These are phyloP conservation scores for Arachis stenosperma DNA, from an alignment of 306 rosid species.

Conservation along the genomic window DNA sequence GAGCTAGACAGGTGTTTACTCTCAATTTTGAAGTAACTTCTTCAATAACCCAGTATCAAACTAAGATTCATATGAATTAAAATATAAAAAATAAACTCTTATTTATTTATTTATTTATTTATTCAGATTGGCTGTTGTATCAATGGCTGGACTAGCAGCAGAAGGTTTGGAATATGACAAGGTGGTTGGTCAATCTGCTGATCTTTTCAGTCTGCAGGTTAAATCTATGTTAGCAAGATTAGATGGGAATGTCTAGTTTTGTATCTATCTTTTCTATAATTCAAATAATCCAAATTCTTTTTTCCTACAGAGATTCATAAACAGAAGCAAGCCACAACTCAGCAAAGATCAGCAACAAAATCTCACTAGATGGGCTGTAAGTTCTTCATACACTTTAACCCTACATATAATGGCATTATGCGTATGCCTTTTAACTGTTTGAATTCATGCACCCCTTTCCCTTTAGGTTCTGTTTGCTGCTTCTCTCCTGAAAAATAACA, in stretches of 20 bases:
- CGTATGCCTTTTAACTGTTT: slow-evolving; percentile 23
- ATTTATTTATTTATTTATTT: too few relatives aligned
- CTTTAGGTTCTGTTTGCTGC: slow-evolving; percentile 83
- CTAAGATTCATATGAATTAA: background rate
- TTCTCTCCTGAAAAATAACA: slow-evolving; percentile 80
- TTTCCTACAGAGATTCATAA: slow-evolving; percentile 68
- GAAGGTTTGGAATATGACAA: slow-evolving; percentile 91
- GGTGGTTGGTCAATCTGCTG: slow-evolving; percentile 88
- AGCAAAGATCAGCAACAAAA: slow-evolving; percentile 96
- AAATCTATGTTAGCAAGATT: slow-evolving; percentile 9
- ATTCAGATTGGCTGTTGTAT: slow-evolving; percentile 80
- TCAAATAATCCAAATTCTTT: background rate
- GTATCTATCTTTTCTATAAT: background rate
- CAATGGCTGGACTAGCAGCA: slow-evolving; percentile 95
- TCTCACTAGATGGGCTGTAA: slow-evolving; percentile 98
- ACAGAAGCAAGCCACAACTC: slow-evolving; percentile 86
- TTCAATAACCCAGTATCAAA: slow-evolving; percentile 22
- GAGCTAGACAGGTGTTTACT: slow-evolving; percentile 73
- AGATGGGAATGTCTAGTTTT: background rate
- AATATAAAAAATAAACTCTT: too few relatives aligned
- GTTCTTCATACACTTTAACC: slow-evolving; percentile 38
- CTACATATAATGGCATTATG: slow-evolving; percentile 2
- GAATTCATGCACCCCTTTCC: slow-evolving; percentile 7
- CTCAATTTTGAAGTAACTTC: background rate
- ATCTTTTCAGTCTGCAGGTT: slow-evolving; percentile 74